Base-by-base conservation (phyloP, 257 asterid genomes). In the Craterostigma plantagineum region DNA sequence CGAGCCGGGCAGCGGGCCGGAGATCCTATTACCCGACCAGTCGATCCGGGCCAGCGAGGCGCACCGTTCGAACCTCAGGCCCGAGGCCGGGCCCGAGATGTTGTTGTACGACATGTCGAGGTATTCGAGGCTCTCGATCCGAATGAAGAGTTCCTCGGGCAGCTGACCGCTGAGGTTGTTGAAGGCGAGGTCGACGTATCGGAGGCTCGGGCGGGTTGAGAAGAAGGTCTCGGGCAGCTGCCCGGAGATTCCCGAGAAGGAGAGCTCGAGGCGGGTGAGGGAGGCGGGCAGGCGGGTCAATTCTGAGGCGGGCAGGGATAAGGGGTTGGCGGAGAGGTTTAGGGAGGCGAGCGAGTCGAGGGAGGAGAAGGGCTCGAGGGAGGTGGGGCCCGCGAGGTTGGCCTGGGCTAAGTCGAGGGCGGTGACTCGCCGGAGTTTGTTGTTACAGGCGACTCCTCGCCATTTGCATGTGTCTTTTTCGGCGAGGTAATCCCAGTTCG, bases 61-160 rank as follows among this genome's bases (percentile, higher is more conserved):
- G 61, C 97, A 87, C 11, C 53, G 50, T 47, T 81, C 90, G 47
- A 82, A 73, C 51, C 16, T 70, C 54, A 79, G 44, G 8, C 38
- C 27, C 0, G 93, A 65, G 3, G 74, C 59, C 1, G 82, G 52
- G 1, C 95, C 97, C 0, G 90, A 60, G 11, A 87, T 51, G 55
- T 81, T 78, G 58, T 87, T 87, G 56, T 79, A 87, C 9, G 92
- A 79, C 17, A 87, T 63, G 43, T 82, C 95, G 12, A 87, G 76
- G 30, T 56, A 71, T 55, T 64, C 67, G 48, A 87, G 46, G 42
- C 68, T 79, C 37, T 72, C 85, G 5, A 71, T 55, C 35, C 34
- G 52, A 13, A 72, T 27, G 51, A 87, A 52, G 11, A 79, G 65
- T 16, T 63, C 67, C 14, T 66, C 59, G 1, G 93, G 93, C 7